Evolutionary conservation across 192 early-diverging fungal species (phyloP), one percentile per base, ranked within the genome.

Genomic region (Helicostylum pulchrum): DNA sequence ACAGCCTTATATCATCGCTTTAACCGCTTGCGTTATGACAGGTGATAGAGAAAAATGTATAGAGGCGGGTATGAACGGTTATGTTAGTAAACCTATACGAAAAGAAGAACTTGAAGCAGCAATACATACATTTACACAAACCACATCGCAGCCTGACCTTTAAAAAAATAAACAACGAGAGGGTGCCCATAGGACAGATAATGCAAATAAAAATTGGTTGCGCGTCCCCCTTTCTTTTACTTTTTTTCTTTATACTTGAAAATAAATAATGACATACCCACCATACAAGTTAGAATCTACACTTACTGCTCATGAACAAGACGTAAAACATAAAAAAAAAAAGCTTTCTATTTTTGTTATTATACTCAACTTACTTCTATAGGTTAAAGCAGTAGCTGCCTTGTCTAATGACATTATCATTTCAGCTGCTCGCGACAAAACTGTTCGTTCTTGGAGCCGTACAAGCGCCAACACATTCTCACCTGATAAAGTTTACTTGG

Each of bases 381-480:
- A 91, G 88, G 91, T 94, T 43, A 83, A 85, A 39, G 91, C 85
- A 9, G 70, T 95, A 1, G 74, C 73, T 20, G 72, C 82, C 2
- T 77, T 84, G 2, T 78, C 80, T 42, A 77, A 79, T 67, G 76
- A 84, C 61, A 34, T 80, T 4, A 66, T 96, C 15, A 70, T 88
- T 14, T 89, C 91, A 1, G 89, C 82, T 4, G 88, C 92, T 3
- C 83, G 90, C 48, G 93, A 95, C 76, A 81, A 83, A 61, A 84
- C 89, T 0, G 87, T 87, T 3, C 82, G 87, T 15, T 72, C 82
- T 9, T 95, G 94, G 92, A 76, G 70, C 64, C 81, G 90, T 19
- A 67, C 52, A n/a, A 74, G 61, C 0, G 32, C 68, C 46, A 81
- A 85, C 61, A 67, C 39, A 4, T 94, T 87, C 67, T 39, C 61